Percentiles rank a stretch among this genome's conserved stretches.
Evolutionary conservation across 306 rosid species (phyloP).

Genomic region (Pyrus pyrifolia): DNA sequence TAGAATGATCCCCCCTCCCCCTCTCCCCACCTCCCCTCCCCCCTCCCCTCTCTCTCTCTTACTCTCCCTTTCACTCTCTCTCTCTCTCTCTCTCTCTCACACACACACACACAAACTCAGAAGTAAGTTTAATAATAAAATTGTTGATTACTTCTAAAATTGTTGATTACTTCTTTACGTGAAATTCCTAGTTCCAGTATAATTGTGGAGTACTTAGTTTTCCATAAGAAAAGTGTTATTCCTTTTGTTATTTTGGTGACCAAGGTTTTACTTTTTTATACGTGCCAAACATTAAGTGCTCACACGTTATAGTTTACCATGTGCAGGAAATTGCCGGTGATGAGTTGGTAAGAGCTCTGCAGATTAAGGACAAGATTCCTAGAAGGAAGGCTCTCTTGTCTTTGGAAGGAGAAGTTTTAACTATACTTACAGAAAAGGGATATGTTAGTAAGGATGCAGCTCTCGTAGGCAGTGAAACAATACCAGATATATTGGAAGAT

Average conservation of each 20-base stretch:
- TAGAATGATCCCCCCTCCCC: background rate
- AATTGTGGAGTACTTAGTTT: background rate
- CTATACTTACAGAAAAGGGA: constrained; percentile 79
- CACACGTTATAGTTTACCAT: background rate
- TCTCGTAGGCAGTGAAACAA: constrained; percentile 43
- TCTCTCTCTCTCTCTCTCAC: too few species aligned
- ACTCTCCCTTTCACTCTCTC: too few species aligned
- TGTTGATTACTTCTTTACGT: background rate
- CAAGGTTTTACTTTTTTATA: background rate
- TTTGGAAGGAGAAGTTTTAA: constrained; percentile 73
- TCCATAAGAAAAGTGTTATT: background rate
- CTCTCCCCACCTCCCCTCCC: background rate
- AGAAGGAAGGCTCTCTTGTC: constrained; percentile 81
- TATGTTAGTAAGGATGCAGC: constrained; percentile 47
- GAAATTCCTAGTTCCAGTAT: background rate
- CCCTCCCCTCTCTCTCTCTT: background rate
- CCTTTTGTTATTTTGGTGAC: background rate
- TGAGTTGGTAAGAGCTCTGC: constrained; percentile 63
- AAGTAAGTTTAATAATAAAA: background rate
- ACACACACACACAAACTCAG: background rate
- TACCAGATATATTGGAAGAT: constrained; percentile 64
- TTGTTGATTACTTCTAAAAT: background rate
- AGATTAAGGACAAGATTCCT: constrained; percentile 77
- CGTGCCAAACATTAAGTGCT: background rate
- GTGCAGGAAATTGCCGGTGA: constrained; percentile 80